Conservation (phyloP, 2,329 filamentous ascomycete genomes). For the Cordyceps sp. region DNA sequence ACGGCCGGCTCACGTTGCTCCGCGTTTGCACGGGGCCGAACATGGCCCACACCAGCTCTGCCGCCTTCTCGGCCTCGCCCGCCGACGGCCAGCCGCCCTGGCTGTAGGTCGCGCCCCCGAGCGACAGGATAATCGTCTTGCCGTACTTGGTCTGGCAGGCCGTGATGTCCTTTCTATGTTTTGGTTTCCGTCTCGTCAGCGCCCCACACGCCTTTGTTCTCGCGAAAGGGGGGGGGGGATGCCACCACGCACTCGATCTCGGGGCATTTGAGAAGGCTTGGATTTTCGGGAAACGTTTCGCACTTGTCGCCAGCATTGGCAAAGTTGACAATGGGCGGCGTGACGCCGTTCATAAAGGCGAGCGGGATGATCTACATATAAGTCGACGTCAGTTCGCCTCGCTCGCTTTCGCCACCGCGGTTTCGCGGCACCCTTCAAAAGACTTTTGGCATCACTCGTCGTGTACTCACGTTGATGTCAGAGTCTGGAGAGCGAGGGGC, state of each 20-base stretch:
- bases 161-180: constrained; percentile 28
- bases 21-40: constrained; percentile 41
- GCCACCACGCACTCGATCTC: constrained; percentile 40
- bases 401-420: constrained; percentile 1
- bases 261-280: constrained; percentile 41
- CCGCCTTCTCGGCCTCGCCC: constrained; percentile 33
- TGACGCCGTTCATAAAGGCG: constrained; percentile 44
- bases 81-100: constrained; percentile 48
- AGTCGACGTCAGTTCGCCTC: no score
- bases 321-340: constrained; percentile 42
- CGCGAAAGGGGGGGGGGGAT: no score
- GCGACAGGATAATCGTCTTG: constrained; percentile 57
- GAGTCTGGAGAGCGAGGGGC: constrained; percentile 14
- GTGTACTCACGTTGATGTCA: constrained; percentile 24
- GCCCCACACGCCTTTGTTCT: background rate
- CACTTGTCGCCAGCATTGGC: constrained; percentile 47
- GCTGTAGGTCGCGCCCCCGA: constrained; percentile 54
- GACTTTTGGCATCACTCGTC: background rate
- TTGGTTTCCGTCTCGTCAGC: no score
- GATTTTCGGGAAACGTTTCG: constrained; percentile 35
- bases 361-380: constrained; percentile 51
- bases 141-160: constrained; percentile 43
- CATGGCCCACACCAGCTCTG: constrained; percentile 50
- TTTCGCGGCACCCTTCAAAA: background rate
- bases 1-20: constrained; percentile 40